Conservation (phyloP, 1,284 basidiomycete genomes). For the Abortiporus biennis region DNA sequence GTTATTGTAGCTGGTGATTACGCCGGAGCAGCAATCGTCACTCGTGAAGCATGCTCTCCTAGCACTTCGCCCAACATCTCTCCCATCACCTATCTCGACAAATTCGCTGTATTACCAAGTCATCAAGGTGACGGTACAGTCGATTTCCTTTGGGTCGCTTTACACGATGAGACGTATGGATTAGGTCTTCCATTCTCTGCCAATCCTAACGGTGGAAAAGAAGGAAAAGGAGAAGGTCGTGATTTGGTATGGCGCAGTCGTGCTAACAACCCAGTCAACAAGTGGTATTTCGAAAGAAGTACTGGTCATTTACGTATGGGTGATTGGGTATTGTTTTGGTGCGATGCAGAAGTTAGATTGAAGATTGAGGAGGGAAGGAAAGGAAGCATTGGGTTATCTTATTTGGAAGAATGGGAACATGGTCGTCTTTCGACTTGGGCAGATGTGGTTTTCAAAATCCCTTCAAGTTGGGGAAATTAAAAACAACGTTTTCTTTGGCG, state of each 20-base stretch:
- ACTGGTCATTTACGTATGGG: slow-evolving; percentile 86
- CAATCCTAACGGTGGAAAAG: slow-evolving; percentile 91
- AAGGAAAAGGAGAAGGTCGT: slow-evolving; percentile 83
- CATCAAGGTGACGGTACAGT: slow-evolving; percentile 98
- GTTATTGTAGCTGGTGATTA: slow-evolving; percentile 96
- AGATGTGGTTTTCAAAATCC: slow-evolving; percentile 68
- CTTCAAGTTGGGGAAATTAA: slow-evolving; percentile 69
- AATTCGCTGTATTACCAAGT: slow-evolving; percentile 93
- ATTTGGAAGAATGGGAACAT: slow-evolving; percentile 78
- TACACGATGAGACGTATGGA: slow-evolving; percentile 98
- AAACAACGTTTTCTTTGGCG: too few species aligned
- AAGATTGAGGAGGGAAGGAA: slow-evolving; percentile 60
- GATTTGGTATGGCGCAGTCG: slow-evolving; percentile 96
- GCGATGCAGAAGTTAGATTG: slow-evolving; percentile 86
- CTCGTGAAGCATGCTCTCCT: slow-evolving; percentile 59
- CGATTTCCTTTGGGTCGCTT: slow-evolving; percentile 97
- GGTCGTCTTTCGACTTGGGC: slow-evolving; percentile 77
- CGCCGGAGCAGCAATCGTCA: slow-evolving; percentile 92
- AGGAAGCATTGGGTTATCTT: slow-evolving; percentile 56
- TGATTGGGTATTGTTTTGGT: slow-evolving; percentile 96
- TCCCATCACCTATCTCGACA: slow-evolving; percentile 92
- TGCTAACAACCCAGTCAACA: slow-evolving; percentile 93
- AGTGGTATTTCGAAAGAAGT: slow-evolving; percentile 98
- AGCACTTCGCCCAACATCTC: slow-evolving; percentile 15
- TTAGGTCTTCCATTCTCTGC: slow-evolving; percentile 90